Base-by-base conservation (phyloP, 306 rosid genomes). In the Cyclanthera cordifolia region DNA sequence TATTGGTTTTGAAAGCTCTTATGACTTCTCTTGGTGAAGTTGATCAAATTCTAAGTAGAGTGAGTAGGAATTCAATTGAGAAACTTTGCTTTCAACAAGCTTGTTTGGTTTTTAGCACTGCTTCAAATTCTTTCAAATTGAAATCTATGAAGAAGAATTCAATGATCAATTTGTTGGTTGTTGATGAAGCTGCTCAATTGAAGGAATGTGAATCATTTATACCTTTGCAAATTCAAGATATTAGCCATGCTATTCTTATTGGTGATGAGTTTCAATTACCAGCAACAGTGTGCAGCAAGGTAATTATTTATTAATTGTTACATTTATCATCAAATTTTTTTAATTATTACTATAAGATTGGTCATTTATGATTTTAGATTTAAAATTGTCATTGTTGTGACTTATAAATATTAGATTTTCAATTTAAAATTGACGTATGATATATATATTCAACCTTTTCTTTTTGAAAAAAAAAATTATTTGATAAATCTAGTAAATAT, bases 181-280 rank as follows among this genome's bases (percentile, higher is more conserved):
- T 90, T 67, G 96, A 90, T 65, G 97, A 90, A 84, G 97, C 95
- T 53, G 92, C 92, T 20, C 92, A 85, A 37, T 53, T 90, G 55
- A 87, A 75, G 65, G 97, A 87, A 72, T 87, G 95, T 24, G 97
- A 90, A 64, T 85, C 92, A 48, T 32, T 77, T 25, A 88, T 88
- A 58, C 90, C 95, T 48, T 67, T 90, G 17, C 95, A 78, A 54
- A 79, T 90, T 78, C 82, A 66, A 0, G 76, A 73, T 41, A 64
- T 88, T 67, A 79, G 56, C 53, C 88, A 81, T 73, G 93, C 76
- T n/a, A 74, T 90, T 75, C 88, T 90, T 67, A 81, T 88, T 46
- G 97, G 97, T 52, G 97, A 90, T 75, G 97, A 86, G 76, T 25
- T 68, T 46, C 97, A 88, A 79, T 78, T 90, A 61, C 90, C 90